Base-by-base conservation (phyloP, 306 rosid genomes). In the Oemleria cerasiformis region DNA sequence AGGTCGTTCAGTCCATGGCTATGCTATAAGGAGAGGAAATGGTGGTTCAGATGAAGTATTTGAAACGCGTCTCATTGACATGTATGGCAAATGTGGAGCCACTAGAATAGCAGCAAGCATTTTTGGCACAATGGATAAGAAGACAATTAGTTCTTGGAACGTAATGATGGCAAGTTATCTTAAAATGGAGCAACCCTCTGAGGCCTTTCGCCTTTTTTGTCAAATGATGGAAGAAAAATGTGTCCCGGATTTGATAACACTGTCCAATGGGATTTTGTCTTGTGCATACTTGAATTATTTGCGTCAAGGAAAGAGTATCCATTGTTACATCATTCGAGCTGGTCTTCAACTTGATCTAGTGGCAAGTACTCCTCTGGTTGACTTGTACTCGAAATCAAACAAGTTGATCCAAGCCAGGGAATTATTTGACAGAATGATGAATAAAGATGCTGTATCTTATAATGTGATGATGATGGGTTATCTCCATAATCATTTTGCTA, bases 401-500 rank as follows among this genome's bases (percentile, higher is more conserved):
- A 51, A 59, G 53, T 67, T 80, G 72, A 65, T 74, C 69, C 83
- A 75, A 78, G 87, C 84, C 57, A 73, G 78, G 73, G 70, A 23
- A 65, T 50, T 86, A 64, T 86, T 80, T 73, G 71, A 77, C 36
- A 75, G 78, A 72, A 5, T 61, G 79, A 67, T 63, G 65, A 77
- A 82, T 47, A 80, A 74, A 71, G 89, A 85, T 49, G 78, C 68
- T 60, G 50, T 80, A 55, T 70, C 78, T 19, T 77, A 72, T 67
- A 72, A 75, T 72, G 86, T 85, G 65, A 79, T 85, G 89, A 77
- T 82, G 81, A 19, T 68, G 8, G 87, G 85, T 56, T 85, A 77
- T 75, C 81, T 85, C 30, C 54, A 71, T 36, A 76, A 77, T 59
- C 48, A 77, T 6, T 75, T 75, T 17, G 63, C 43, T 21, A 45